Percentiles rank a stretch among this genome's conserved stretches.
Evolutionary conservation across 768 basidiomycete species (phyloP).

Genomic region (Termitomyces sp.): DNA sequence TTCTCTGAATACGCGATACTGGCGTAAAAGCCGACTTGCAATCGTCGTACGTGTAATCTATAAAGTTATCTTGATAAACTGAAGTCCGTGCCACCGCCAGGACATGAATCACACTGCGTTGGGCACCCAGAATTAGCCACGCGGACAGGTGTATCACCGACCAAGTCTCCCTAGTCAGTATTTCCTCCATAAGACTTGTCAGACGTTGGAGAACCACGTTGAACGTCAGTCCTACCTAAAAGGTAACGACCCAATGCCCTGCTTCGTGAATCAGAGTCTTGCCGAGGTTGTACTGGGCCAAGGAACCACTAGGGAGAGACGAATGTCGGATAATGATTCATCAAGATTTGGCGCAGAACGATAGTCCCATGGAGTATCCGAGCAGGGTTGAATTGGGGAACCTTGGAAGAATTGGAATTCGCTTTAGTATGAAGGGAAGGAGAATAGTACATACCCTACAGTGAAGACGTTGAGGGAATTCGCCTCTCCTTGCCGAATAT

Average conservation of each 20-base stretch:
- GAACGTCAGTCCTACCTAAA: constrained; percentile 25
- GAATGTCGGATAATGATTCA: neutral
- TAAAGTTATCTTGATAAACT: constrained; percentile 11
- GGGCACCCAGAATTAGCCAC: neutral
- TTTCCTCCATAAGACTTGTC: neutral
- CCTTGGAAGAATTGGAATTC: neutral
- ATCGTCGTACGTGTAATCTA: constrained; percentile 41
- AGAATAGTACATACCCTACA: neutral
- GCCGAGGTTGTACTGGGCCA: constrained; percentile 15
- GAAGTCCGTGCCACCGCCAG: neutral
- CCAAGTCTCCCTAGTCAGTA: neutral
- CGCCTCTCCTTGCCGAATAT: neutral
- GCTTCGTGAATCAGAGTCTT: constrained; percentile 42
- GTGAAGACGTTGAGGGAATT: neutral
- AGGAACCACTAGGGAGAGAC: neutral
- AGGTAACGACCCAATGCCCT: constrained; percentile 28
- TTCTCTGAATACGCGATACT: neutral
- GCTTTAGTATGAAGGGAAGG: neutral
- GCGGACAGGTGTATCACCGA: neutral
- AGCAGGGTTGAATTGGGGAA: neutral
- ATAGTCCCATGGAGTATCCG: neutral
- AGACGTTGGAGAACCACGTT: neutral
- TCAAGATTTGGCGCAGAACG: neutral
- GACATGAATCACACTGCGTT: neutral
- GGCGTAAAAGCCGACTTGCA: constrained; percentile 22